Conservation (phyloP, 805 yeast genomes). For the Debaryomyces hansenii region DNA sequence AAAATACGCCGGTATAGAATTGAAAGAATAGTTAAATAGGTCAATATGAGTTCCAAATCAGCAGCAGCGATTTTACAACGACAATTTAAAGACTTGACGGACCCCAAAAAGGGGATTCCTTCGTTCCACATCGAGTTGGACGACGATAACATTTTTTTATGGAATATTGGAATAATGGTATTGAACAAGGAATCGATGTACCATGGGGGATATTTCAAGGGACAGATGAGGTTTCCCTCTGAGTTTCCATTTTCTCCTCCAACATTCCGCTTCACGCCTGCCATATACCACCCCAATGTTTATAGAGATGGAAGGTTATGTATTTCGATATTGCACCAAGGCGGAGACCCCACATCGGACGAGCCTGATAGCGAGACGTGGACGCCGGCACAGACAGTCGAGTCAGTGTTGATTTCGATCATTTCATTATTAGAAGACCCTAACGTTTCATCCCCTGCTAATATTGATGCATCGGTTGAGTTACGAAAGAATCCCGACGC, state of each 20-base stretch:
- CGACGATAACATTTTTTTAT: conserved; percentile 55
- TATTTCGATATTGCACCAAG: conserved; percentile 87
- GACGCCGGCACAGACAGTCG: conserved; percentile 93
- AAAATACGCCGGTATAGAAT: neutral
- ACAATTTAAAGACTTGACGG: conserved; percentile 91
- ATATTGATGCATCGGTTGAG: conserved; percentile 91
- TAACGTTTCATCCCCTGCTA: conserved; percentile 90
- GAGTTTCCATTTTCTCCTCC: conserved; percentile 96
- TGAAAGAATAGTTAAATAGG: neutral
- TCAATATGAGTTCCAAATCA: conserved; percentile 47
- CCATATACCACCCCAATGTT: conserved; percentile 93
- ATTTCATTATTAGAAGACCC: conserved; percentile 92
- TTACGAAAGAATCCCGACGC: conserved; percentile 80
- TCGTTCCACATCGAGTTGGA: conserved; percentile 64
- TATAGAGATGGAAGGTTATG: conserved; percentile 92
- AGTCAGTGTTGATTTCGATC: conserved; percentile 84
- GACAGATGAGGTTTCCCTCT: conserved; percentile 88
- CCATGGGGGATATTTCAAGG: conserved; percentile 92
- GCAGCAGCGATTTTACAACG: conserved; percentile 87
- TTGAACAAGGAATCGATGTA: conserved; percentile 84
- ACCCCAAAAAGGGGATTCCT: conserved; percentile 74
- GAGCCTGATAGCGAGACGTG: conserved; percentile 94
- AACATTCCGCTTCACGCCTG: conserved; percentile 85
- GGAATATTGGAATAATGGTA: conserved; percentile 93
- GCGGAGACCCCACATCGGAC: conserved; percentile 87